Evolutionary conservation across 2,329 filamentous ascomycete species (phyloP).

Genomic region (Diaporthe capsici): DNA sequence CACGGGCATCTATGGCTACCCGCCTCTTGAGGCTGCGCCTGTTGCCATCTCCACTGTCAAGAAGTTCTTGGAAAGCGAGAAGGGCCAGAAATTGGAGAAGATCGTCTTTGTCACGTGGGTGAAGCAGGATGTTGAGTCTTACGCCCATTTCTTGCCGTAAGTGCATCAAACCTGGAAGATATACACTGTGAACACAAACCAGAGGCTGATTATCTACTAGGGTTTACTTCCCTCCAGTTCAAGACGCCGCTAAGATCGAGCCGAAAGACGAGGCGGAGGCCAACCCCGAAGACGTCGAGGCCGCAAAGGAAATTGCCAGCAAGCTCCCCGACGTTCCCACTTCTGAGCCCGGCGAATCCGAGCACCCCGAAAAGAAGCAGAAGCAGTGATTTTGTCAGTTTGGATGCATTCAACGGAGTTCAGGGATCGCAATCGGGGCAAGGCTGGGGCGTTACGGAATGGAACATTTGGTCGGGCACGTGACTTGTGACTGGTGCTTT

Average conservation of each 20-base stretch:
- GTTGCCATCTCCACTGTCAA: slow-evolving; percentile 75
- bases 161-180: slow-evolving; percentile 51
- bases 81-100: slow-evolving; percentile 71
- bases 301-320: slow-evolving; percentile 47
- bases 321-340: slow-evolving; percentile 49
- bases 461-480: slow-evolving; percentile 2
- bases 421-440: background rate
- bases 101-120: slow-evolving; percentile 91
- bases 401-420: slow-evolving; percentile 37
- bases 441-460: slow-evolving; percentile 19
- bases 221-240: slow-evolving; percentile 49
- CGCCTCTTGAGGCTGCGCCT: slow-evolving; percentile 78
- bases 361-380: slow-evolving; percentile 48
- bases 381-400: slow-evolving; percentile 40
- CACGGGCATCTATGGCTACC: slow-evolving; percentile 93
- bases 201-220: slow-evolving; percentile 40
- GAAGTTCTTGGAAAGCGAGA: slow-evolving; percentile 64
- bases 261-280: slow-evolving; percentile 9
- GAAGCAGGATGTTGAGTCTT: slow-evolving; percentile 81
- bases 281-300: slow-evolving; percentile 35
- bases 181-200: too few species aligned
- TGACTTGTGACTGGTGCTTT: background rate
- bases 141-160: slow-evolving; percentile 80
- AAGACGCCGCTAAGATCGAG: slow-evolving; percentile 36
- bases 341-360: slow-evolving; percentile 45